Evolutionary conservation across 306 rosid species (phyloP).

Genomic region (Cucurbita argyrosperma): DNA sequence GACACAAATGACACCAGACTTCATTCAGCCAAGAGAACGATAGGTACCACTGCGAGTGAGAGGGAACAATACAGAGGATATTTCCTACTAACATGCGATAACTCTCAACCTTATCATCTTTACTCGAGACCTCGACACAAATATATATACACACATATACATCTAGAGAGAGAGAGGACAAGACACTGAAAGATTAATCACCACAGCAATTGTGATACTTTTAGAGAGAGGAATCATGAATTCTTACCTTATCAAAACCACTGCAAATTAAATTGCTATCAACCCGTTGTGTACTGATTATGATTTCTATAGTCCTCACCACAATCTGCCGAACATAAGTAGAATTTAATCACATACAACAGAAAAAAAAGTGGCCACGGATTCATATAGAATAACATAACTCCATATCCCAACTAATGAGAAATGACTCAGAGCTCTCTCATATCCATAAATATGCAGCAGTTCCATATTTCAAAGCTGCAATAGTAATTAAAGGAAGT

Average conservation of each 20-base stretch:
- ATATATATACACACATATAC: background rate
- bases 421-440: background rate
- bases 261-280: slow-evolving; percentile 41
- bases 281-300: slow-evolving; percentile 6
- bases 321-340: slow-evolving; percentile 38
- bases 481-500: background rate
- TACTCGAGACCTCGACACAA: background rate
- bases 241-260: slow-evolving; percentile 35
- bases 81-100: background rate
- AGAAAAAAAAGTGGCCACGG: background rate
- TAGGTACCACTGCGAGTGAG: background rate
- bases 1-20: background rate
- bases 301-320: slow-evolving; percentile 28
- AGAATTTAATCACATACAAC: background rate
- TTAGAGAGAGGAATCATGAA: background rate
- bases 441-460: background rate
- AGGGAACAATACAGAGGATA: background rate
- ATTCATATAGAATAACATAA: background rate
- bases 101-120: too few relatives aligned
- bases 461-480: background rate
- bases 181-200: background rate
- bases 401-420: background rate
- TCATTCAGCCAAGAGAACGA: background rate
- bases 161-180: background rate
- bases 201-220: background rate